These are phyloP conservation scores for Ogataea salicorniae DNA, from an alignment of 805 yeast species.

Conservation along the genomic window DNA sequence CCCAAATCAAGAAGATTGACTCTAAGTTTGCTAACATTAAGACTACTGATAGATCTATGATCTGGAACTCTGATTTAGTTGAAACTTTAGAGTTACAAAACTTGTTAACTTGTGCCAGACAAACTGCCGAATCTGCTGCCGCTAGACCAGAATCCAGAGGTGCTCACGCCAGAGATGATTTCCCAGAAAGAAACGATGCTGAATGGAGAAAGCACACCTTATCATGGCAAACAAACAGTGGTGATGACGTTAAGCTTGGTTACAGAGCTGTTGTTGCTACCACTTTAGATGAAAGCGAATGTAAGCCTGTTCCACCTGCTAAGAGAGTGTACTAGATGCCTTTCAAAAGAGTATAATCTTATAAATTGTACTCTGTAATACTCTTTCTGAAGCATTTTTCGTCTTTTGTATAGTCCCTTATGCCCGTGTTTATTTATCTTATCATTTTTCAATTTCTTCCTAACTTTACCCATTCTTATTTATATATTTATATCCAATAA, in stretches of 20 bases:
- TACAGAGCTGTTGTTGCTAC: slow-evolving; percentile 82
- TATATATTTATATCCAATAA: neutral
- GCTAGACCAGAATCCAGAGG: slow-evolving; percentile 98
- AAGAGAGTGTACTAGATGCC: slow-evolving; percentile 76
- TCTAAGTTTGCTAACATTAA: slow-evolving; percentile 67
- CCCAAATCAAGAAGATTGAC: slow-evolving; percentile 70
- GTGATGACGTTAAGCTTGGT: slow-evolving; percentile 65
- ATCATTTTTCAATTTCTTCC: neutral
- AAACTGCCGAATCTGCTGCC: slow-evolving; percentile 91
- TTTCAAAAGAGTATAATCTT: too few species aligned
- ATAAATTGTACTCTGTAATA: too few species aligned
- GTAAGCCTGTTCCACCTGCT: slow-evolving; percentile 95
- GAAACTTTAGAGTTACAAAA: slow-evolving; percentile 95
- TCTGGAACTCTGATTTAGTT: slow-evolving; percentile 96
- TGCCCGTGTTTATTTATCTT: neutral
- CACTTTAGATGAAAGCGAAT: slow-evolving; percentile 87
- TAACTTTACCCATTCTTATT: neutral
- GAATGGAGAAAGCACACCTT: slow-evolving; percentile 98
- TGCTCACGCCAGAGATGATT: slow-evolving; percentile 99
- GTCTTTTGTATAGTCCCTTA: neutral
- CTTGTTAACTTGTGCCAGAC: slow-evolving; percentile 94
- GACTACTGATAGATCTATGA: slow-evolving; percentile 94
- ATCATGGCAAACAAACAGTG: slow-evolving; percentile 78
- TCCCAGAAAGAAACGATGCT: slow-evolving; percentile 90
- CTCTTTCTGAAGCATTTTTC: too few species aligned